A percentile compares a stretch with the other conserved stretches of the same genome.
These are phyloP conservation scores for Trichophyton simii DNA, from an alignment of 2,329 filamentous ascomycete genomes.

Conservation along the genomic window DNA sequence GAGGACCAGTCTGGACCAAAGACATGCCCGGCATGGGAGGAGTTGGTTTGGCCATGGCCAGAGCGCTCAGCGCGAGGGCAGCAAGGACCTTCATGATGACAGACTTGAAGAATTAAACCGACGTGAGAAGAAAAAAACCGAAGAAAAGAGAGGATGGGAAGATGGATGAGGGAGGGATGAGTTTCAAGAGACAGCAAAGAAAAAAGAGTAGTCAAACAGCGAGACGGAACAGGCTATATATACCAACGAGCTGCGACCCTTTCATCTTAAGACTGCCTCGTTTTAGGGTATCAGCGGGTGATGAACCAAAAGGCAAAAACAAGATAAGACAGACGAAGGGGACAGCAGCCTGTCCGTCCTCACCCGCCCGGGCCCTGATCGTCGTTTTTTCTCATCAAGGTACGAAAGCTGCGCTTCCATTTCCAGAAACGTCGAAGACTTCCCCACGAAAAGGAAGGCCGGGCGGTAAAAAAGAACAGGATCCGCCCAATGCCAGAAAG, in stretches of 20 bases:
- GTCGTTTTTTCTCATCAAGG: background rate
- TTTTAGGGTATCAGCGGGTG: conserved; percentile 3
- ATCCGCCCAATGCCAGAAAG: too few species aligned
- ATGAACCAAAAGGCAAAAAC: background rate
- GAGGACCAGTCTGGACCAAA: conserved; percentile 71
- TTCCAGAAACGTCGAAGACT: background rate
- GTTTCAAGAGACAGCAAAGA: background rate
- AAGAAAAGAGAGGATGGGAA: background rate
- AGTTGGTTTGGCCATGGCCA: conserved; percentile 21
- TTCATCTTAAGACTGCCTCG: background rate
- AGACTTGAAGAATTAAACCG: background rate
- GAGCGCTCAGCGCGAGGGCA: conserved; percentile 23
- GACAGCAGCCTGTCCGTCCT: background rate
- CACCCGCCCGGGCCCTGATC: background rate
- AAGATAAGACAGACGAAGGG: too few species aligned
- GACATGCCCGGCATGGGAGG: conserved; percentile 28
- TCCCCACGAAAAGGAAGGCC: background rate
- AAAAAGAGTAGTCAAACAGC: background rate
- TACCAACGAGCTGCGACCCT: background rate
- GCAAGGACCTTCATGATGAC: conserved; percentile 27
- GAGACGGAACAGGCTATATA: background rate
- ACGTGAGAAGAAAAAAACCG: background rate
- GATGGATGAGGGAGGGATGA: background rate
- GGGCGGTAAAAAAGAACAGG: too few species aligned
- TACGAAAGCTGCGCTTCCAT: background rate